phyloP scores from a whole-genome alignment of 495 filamentous ascomycete species.

The Evansstolkia leycettana region DNA sequence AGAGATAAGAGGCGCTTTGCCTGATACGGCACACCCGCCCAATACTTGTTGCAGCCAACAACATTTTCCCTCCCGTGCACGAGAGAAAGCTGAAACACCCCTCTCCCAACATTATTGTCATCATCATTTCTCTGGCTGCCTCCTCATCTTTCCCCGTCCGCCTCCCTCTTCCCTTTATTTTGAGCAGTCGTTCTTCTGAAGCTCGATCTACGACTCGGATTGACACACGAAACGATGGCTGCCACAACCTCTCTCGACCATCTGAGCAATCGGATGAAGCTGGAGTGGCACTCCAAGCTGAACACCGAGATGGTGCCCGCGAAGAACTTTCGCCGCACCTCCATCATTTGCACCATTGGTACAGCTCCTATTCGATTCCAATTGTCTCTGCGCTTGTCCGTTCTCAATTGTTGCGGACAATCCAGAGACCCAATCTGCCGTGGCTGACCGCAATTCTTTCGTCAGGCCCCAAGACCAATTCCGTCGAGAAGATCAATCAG shows the following conservation, averaged over 20 bases:
- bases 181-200: slow-evolving; percentile 4
- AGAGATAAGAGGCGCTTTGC: slow-evolving; percentile 13
- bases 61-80: slow-evolving; percentile 27
- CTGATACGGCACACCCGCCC: neutral
- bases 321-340: slow-evolving; percentile 86
- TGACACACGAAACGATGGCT: slow-evolving; percentile 25
- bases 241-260: slow-evolving; percentile 60
- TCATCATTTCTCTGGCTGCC: slow-evolving; percentile 12
- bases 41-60: slow-evolving; percentile 15
- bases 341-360: slow-evolving; percentile 99
- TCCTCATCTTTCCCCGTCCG: slow-evolving; percentile 11
- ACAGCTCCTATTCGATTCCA: slow-evolving; percentile 11
- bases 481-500: slow-evolving; percentile 86
- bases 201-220: too few species aligned
- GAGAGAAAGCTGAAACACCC: too few species aligned
- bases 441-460: slow-evolving; percentile 1
- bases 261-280: slow-evolving; percentile 66
- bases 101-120: slow-evolving; percentile 6
- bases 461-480: slow-evolving; percentile 91
- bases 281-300: slow-evolving; percentile 82
- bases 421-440: neutral
- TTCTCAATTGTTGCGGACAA: too few species aligned
- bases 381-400: too few species aligned
- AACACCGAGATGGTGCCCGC: slow-evolving; percentile 68
- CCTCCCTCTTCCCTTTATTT: slow-evolving; percentile 7